A percentile compares a stretch with the other conserved stretches of the same genome.
phyloP scores from a whole-genome alignment of 2,329 filamentous ascomycete genomes.

The Fusarium sterilihyphosum region DNA sequence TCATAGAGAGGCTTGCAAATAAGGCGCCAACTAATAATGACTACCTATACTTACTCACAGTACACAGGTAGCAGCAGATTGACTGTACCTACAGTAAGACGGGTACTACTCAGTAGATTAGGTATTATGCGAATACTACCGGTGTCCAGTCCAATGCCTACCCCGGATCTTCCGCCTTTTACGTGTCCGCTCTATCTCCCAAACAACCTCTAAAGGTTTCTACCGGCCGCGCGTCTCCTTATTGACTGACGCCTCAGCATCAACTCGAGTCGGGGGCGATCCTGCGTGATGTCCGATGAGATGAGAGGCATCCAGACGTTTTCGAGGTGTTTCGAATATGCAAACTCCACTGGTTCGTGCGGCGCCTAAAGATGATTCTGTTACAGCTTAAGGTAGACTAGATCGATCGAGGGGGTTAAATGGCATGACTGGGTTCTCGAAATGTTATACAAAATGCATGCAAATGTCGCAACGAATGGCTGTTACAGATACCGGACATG shows the following conservation, averaged over 20 bases:
- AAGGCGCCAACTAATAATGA: background rate
- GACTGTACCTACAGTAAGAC: background rate
- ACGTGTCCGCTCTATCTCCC: background rate
- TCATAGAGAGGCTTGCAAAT: background rate
- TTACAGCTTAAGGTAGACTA: background rate
- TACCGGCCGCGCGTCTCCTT: conserved; percentile 16
- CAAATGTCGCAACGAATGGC: background rate
- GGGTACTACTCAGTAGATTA: background rate
- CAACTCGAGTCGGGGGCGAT: background rate
- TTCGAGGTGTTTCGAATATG: conserved; percentile 15
- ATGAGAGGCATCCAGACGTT: background rate
- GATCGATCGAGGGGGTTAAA: background rate
- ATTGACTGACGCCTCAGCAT: background rate
- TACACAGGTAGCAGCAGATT: background rate
- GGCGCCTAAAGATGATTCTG: background rate
- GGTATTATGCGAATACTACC: background rate
- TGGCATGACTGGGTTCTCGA: background rate
- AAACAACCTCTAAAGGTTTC: background rate
- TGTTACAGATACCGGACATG: background rate
- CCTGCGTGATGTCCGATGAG: background rate
- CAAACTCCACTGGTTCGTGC: conserved; percentile 5
- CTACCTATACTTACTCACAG: background rate
- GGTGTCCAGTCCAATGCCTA: background rate
- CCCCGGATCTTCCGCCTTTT: background rate
- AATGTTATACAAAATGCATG: background rate